Base-by-base conservation (phyloP, 179 eudicot genomes). In the Amaranthus tricolor region DNA sequence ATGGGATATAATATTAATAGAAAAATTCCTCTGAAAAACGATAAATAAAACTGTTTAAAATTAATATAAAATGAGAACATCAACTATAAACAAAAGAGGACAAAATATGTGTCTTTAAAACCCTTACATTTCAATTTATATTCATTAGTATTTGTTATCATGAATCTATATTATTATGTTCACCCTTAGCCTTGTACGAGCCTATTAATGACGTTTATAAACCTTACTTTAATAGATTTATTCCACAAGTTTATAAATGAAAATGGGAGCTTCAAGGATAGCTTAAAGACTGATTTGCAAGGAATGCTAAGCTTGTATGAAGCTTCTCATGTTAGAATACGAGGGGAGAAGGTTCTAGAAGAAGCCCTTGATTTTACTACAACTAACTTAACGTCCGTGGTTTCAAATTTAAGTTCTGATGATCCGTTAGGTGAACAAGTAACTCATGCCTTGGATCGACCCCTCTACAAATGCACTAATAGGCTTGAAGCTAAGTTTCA, bases 241-340 rank as follows among this genome's bases (percentile, higher is more conserved):
- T 85, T 85, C 75, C 57, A 62, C 1, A 77, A 75, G 17, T 85
- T 79, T 48, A 79, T 12, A 43, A 82, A 77, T 56, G 31, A 53
- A 0, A 31, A 82, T 16, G 82, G 78, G 2, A 62, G 72, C 5
- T 76, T 82, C 43, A 65, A 80, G 76, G 77, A 76, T 11, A 15
- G 5, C 1, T 16, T 48, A 10, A 40, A 9, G 10, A 58, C 43
- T 44, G 78, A 85, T 9, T 43, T 81, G 6, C 55, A 59, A 44
- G 84, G 81, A 1, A 49, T 83, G 20, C 6, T 85, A 64, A 74
- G 66, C 59, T 79, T 85, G 58, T 81, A 70, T 70, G 88, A 85
- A 71, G 86, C 88, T 21, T 47, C 82, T 7, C 76, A 77, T 3
- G 48, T 78, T 17, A 74, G 73, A 49, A 21, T 55, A 53, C 57